Evolutionary conservation across 768 basidiomycete genomes (phyloP), one percentile per base, ranked within the genome.

Genomic region (Rhizopogon salebrosus): DNA sequence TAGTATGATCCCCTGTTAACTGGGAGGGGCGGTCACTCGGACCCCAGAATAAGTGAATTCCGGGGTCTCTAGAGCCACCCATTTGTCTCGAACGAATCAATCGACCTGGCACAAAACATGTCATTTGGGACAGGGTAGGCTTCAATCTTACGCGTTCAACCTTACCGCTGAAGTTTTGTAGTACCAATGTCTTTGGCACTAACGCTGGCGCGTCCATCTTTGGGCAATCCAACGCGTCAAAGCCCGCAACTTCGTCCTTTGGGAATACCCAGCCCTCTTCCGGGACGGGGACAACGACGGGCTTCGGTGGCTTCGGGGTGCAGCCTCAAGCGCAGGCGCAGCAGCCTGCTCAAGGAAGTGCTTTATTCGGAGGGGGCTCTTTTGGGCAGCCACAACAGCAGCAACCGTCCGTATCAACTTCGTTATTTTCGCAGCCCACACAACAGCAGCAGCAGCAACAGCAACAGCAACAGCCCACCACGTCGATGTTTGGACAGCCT

Each of bases 401-500:
- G 35, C 70, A 70, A 52, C 51, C 57, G 2, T 29, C 63, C 4
- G 55, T 60, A 0, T 60, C 71, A 4, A 62, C 60, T 9, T 53
- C 59, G 13, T 49, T 68, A 29, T 70, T 70, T 43, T 57, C 69
- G 36, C 62, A 62, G 31, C 48, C 58, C 11, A 61, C 63, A 27
- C 57, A 64, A n/a, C 27, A 42, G 1, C 27, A n/a, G 1, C 49
- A 51, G n/a, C 63, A 64, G 29, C 58, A 55, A 23, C 70, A 49
- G 26, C 75, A 75, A 23, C 70, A 70, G 22, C 72, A 72, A 23
- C 71, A 70, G 46, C 55, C 59, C 11, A 48, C 61, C 11, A 55
- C 60, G 1, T 63, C 72, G 0, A 48, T 75, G 24, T 78, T 79
- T 56, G 71, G 76, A 2, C 70, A 72, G 46, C 57, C 64, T 27